Conservation (phyloP, 192 early-diverging fungal genomes). For the Podila clonocystis region DNA sequence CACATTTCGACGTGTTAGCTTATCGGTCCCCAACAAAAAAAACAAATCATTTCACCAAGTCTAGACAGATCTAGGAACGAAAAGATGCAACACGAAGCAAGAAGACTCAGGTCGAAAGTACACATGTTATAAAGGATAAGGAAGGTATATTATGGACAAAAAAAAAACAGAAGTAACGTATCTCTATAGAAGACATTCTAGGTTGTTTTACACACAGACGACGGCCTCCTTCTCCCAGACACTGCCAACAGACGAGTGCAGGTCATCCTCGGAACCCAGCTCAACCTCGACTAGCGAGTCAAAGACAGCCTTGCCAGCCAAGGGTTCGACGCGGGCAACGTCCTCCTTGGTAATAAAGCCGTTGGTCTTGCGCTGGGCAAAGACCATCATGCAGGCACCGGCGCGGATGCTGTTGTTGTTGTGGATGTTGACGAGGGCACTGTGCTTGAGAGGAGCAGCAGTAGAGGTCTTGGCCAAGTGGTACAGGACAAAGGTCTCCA, state of each 20-base stretch:
- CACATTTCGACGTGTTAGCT: too few species aligned
- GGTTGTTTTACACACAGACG: not conserved
- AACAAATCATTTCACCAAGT: too few species aligned
- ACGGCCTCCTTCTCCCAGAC: slow-evolving; percentile 52
- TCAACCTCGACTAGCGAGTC: slow-evolving; percentile 65
- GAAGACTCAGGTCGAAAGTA: too few species aligned
- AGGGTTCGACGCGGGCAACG: slow-evolving; percentile 63
- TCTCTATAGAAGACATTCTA: not conserved
- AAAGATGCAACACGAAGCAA: too few species aligned
- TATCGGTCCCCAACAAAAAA: too few species aligned
- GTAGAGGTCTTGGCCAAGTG: slow-evolving; percentile 74
- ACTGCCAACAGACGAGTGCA: slow-evolving; percentile 48
- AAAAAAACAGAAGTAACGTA: too few species aligned
- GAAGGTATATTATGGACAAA: too few species aligned
- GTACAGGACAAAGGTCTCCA: slow-evolving; percentile 89
- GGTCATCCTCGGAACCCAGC: slow-evolving; percentile 33
- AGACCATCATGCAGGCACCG: slow-evolving; percentile 84
- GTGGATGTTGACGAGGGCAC: not conserved
- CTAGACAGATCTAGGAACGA: too few species aligned
- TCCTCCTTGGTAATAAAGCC: slow-evolving; percentile 69
- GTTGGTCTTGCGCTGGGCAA: slow-evolving; percentile 78
- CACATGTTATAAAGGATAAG: too few species aligned
- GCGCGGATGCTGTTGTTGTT: slow-evolving; percentile 67
- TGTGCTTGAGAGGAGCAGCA: slow-evolving; percentile 15
- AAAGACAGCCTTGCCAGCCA: slow-evolving; percentile 68